Percentiles rank a stretch among this genome's conserved stretches.
Conservation (phyloP, 345 rosid species). For the Firmiana major region DNA sequence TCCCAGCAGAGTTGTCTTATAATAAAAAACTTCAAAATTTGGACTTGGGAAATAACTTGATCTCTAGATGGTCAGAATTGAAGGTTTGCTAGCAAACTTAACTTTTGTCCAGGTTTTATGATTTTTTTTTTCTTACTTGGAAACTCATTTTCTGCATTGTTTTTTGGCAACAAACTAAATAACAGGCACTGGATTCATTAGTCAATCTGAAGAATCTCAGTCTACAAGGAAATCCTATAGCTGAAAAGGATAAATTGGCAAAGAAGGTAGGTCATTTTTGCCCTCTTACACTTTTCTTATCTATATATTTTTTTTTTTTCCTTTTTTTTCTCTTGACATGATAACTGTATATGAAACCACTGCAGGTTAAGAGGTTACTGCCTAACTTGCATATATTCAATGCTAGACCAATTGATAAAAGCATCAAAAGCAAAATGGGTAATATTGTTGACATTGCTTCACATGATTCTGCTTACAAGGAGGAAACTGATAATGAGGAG, state of each 20-base stretch:
- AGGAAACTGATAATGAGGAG: constrained; percentile 25
- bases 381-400: constrained; percentile 68
- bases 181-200: constrained; percentile 60
- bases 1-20: constrained; percentile 62
- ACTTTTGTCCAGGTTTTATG: background rate
- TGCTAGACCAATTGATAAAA: constrained; percentile 56
- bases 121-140: constrained; percentile 10
- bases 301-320: background rate
- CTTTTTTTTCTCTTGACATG: constrained; percentile 1
- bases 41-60: constrained; percentile 88
- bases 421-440: constrained; percentile 28
- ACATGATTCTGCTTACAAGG: constrained; percentile 15
- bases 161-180: constrained; percentile 8
- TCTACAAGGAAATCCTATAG: constrained; percentile 76
- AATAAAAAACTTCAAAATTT: constrained; percentile 70
- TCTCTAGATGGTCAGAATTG: constrained; percentile 60
- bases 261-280: constrained; percentile 52
- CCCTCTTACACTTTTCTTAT: background rate
- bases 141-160: background rate
- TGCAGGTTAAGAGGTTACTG: constrained; percentile 56
- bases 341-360: background rate
- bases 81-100: constrained; percentile 43
- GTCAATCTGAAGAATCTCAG: constrained; percentile 66
- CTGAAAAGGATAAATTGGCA: constrained; percentile 55
- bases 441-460: constrained; percentile 20